phyloP scores from a whole-genome alignment of 306 rosid species.

The Cicer pinnatifidum region DNA sequence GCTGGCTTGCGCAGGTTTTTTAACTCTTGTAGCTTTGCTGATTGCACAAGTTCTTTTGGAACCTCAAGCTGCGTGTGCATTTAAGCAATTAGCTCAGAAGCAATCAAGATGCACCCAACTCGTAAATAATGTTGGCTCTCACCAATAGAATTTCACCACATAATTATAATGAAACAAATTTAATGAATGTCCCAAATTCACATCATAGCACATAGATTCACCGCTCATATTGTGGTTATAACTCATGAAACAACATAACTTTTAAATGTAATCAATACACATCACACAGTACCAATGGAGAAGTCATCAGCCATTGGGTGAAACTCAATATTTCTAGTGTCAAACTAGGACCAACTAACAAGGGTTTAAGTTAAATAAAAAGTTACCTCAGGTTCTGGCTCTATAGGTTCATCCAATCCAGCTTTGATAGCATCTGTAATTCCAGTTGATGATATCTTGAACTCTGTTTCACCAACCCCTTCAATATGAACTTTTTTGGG shows the following conservation, averaged over 20 bases:
- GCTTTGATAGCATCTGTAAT: conserved; percentile 84
- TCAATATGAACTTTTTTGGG: conserved; percentile 86
- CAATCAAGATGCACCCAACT: conserved; percentile 28
- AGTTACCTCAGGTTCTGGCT: conserved; percentile 94
- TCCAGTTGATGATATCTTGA: conserved; percentile 80
- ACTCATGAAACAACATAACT: conserved; percentile 7
- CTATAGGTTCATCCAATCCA: conserved; percentile 80
- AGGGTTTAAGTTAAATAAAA: conserved; percentile 39
- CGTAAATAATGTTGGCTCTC: conserved; percentile 38
- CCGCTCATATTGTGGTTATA: conserved; percentile 23
- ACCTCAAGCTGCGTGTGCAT: conserved; percentile 81
- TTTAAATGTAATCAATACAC: conserved; percentile 18
- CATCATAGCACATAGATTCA: conserved; percentile 35
- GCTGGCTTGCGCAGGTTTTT: conserved; percentile 67
- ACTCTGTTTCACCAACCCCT: conserved; percentile 89
- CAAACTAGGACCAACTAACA: conserved; percentile 27
- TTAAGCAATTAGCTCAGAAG: conserved; percentile 40
- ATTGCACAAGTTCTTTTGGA: conserved; percentile 83
- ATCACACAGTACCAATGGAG: conserved; percentile 21
- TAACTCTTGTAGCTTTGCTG: conserved; percentile 71
- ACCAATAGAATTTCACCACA: conserved; percentile 39
- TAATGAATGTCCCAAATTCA: conserved; percentile 26
- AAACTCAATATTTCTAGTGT: conserved; percentile 8
- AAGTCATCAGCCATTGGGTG: conserved; percentile 7
- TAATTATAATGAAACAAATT: conserved; percentile 33